Conservation (phyloP, 495 filamentous ascomycete species). For the Penicillium ochrochloron region DNA sequence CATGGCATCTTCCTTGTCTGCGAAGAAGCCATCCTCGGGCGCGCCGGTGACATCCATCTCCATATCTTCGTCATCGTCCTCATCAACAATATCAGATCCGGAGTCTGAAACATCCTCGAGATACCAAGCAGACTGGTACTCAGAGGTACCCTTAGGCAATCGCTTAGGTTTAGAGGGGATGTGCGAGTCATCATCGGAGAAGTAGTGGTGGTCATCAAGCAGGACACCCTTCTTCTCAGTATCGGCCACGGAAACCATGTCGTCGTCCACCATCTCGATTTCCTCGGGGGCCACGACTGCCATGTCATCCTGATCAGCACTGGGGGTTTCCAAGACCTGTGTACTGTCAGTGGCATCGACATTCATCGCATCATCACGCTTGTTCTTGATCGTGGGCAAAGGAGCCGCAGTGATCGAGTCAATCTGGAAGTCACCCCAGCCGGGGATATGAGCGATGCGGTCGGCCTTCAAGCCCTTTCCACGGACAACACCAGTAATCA, state of each 20-base stretch:
- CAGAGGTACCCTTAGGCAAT: constrained; percentile 87
- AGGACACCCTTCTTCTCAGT: constrained; percentile 76
- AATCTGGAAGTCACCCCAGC: constrained; percentile 95
- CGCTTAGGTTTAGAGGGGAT: constrained; percentile 67
- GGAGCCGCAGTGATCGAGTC: constrained; percentile 80
- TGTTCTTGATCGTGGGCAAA: constrained; percentile 55
- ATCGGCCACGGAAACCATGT: constrained; percentile 60
- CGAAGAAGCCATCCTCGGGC: constrained; percentile 82
- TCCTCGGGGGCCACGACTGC: constrained; percentile 85
- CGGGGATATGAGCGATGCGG: constrained; percentile 85
- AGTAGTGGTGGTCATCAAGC: constrained; percentile 97
- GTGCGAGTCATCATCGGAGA: constrained; percentile 84
- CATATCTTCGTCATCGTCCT: constrained; percentile 54
- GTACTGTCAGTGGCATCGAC: constrained; percentile 60
- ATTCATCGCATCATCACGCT: constrained; percentile 69
- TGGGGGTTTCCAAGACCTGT: constrained; percentile 68
- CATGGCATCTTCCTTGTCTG: constrained; percentile 65
- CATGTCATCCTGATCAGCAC: constrained; percentile 79
- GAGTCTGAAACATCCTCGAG: constrained; percentile 85
- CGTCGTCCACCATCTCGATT: constrained; percentile 72
- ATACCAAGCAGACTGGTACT: constrained; percentile 94
- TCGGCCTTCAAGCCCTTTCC: constrained; percentile 88
- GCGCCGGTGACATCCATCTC: constrained; percentile 54
- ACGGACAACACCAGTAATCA: constrained; percentile 85
- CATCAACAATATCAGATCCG: constrained; percentile 80